Evolutionary conservation across 805 yeast genomes (phyloP), one percentile per base, ranked within the genome.

Genomic region (Yamadazyma sp.): DNA sequence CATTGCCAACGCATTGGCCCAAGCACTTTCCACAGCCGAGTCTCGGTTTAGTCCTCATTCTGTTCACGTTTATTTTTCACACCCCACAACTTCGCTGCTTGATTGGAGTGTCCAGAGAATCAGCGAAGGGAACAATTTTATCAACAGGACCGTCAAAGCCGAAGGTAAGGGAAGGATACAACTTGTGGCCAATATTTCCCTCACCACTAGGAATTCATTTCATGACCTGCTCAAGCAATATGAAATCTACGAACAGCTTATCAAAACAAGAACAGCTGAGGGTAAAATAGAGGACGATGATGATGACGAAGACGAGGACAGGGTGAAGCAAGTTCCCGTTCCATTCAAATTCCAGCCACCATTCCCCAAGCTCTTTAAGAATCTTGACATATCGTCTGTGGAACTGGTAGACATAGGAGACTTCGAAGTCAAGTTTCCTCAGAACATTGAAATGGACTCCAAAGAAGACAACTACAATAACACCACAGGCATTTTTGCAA

Each of bases 311-410:
- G 59, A 50, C 8, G 57, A 50, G 9, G 63, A 53, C 6, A 36
- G 53, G 35, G 34, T 55, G 2, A 63, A 53, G 8, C 52, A 44
- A 19, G 59, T 60, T 38, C 47, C 41, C 9, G 50, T 49, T 27
- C 68, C 71, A 16, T 56, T 65, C 44, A 54, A 54, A 32, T 52
- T 68, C 47, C 63, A 60, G 49, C 54, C 63, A 6, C 63, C 65
- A 6, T 45, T 49, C 44, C 61, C 63, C 50, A 45, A 54, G 28
- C 34, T 44, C 10, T 5, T 40, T 9, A 30, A 37, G 15, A 22
- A 26, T 39, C 41, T 23, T 43, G 50, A 27, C 17, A 46, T 20
- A 45, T 45, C 20, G 38, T 49, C 7, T 24, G 49, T 26, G 5
- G 22, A 37, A 15, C 26, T 11, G 4, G 18, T 20, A 8, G 16